Evolutionary conservation across 129 eudicot species (phyloP).

Genomic region (Tagetes erecta): DNA sequence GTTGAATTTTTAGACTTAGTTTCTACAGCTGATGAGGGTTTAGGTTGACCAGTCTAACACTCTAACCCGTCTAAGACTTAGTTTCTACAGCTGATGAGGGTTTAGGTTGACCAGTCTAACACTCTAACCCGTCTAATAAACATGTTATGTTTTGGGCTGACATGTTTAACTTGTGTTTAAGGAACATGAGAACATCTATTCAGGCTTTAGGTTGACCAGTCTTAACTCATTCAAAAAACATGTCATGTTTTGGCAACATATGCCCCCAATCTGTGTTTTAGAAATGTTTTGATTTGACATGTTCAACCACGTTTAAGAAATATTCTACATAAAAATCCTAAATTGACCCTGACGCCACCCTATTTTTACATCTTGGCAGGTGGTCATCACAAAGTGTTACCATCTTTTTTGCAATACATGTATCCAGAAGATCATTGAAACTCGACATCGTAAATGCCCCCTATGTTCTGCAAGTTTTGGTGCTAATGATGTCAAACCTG

Average conservation of each 20-base stretch:
- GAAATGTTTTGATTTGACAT: neutral
- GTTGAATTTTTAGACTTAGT: neutral
- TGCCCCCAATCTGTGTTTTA: neutral
- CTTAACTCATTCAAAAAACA: no score
- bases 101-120: no score
- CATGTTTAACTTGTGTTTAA: no score
- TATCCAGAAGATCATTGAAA: constrained; percentile 65
- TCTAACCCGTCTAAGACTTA: no score
- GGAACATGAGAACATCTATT: neutral
- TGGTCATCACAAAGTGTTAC: constrained; percentile 92
- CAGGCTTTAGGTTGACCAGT: neutral
- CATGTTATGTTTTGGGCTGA: no score
- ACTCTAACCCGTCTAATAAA: no score
- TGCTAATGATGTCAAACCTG: constrained; percentile 85
- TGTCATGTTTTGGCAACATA: no score
- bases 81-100: no score
- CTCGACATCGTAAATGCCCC: constrained; percentile 96
- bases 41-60: neutral
- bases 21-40: neutral
- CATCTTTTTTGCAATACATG: constrained; percentile 87
- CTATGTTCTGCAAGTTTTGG: constrained; percentile 87
- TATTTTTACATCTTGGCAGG: constrained; percentile 50
- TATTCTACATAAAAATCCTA: neutral
- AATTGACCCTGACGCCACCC: neutral
- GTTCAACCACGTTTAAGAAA: neutral